phyloP scores from a whole-genome alignment of 495 filamentous ascomycete species.

The Aspergillus olivimuriae region DNA sequence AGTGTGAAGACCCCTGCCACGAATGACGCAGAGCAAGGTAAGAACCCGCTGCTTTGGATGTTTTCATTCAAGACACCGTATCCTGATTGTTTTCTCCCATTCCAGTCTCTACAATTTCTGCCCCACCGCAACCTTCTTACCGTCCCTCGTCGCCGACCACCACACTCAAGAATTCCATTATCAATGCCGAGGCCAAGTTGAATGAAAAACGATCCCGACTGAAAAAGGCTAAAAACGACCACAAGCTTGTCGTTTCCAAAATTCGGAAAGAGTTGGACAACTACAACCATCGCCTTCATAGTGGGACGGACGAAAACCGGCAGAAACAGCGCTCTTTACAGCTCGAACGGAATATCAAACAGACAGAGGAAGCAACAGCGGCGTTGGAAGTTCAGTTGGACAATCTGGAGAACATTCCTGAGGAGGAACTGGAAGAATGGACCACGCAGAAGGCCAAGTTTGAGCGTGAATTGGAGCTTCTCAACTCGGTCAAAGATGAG shows the following conservation, averaged over 20 bases:
- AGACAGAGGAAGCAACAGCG: constrained; percentile 70
- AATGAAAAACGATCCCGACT: constrained; percentile 68
- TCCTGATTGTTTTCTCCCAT: constrained; percentile 1
- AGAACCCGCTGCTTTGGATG: constrained; percentile 4
- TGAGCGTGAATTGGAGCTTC: constrained; percentile 56
- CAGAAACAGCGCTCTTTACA: constrained; percentile 72
- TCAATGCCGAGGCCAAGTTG: constrained; percentile 69
- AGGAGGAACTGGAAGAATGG: constrained; percentile 57
- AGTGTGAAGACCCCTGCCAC: constrained; percentile 74
- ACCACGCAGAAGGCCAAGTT: constrained; percentile 53
- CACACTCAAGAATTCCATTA: constrained; percentile 81
- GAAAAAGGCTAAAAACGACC: constrained; percentile 72
- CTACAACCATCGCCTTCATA: constrained; percentile 58
- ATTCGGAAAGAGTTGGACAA: constrained; percentile 78
- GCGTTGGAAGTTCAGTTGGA: constrained; percentile 59
- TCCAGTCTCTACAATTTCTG: constrained; percentile 37
- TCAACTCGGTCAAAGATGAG: constrained; percentile 52
- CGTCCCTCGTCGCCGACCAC: constrained; percentile 83
- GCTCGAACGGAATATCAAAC: constrained; percentile 70
- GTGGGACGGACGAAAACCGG: constrained; percentile 75
- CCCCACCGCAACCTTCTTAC: constrained; percentile 52
- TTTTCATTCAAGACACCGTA: not conserved
- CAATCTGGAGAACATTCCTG: constrained; percentile 59
- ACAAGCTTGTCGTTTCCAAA: constrained; percentile 61
- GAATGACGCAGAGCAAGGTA: constrained; percentile 60